phyloP scores from a whole-genome alignment of 495 filamentous ascomycete species.

The Jackrogersella minutella region DNA sequence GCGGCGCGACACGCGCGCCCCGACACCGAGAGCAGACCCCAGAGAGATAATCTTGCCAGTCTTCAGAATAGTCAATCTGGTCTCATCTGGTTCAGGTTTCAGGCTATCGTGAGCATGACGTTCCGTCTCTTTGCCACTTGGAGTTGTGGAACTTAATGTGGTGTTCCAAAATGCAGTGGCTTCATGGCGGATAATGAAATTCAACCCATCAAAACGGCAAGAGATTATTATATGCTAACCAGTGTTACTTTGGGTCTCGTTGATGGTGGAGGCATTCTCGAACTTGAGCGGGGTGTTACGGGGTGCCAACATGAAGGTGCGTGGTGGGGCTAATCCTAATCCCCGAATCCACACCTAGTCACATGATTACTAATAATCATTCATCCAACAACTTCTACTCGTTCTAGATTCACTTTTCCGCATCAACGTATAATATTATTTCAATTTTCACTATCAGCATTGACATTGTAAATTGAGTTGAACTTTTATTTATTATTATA shows the following conservation, averaged over 20 bases:
- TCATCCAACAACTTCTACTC: too few relatives aligned
- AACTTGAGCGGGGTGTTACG: too few relatives aligned
- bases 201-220: constrained; percentile 55
- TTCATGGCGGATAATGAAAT: constrained; percentile 57
- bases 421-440: too few relatives aligned
- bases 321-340: too few relatives aligned
- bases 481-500: too few relatives aligned
- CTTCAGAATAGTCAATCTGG: constrained; percentile 47
- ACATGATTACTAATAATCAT: too few relatives aligned
- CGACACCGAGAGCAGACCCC: constrained; percentile 57
- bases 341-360: too few relatives aligned
- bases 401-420: too few relatives aligned
- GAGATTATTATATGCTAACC: constrained; percentile 59
- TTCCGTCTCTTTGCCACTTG: constrained; percentile 26
- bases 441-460: too few relatives aligned
- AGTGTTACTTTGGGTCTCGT: constrained; percentile 49
- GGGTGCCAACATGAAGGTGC: too few relatives aligned
- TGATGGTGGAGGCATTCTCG: constrained; percentile 58
- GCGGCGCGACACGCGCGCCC: constrained; percentile 56
- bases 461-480: too few relatives aligned
- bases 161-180: constrained; percentile 53
- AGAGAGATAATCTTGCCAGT: constrained; percentile 48
- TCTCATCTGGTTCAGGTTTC: constrained; percentile 11
- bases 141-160: neutral
- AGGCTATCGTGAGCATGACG: constrained; percentile 18